Percentiles rank a stretch among this genome's conserved stretches.
phyloP scores from a whole-genome alignment of 371 early-diverging fungal genomes.

The Gilbertella persicaria region DNA sequence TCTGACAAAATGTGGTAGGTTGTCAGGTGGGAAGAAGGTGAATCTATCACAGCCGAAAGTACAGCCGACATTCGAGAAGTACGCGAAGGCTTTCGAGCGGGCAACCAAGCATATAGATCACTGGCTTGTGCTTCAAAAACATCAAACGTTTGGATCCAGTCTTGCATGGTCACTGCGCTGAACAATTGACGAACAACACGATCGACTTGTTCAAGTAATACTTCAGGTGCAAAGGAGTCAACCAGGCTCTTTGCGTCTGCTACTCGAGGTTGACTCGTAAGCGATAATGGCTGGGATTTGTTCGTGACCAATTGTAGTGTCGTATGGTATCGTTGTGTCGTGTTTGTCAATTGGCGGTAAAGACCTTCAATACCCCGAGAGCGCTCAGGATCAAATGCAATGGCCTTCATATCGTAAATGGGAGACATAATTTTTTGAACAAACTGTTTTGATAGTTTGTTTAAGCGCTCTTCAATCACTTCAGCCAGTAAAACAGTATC shows the following conservation, averaged over 20 bases:
- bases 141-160: conserved; percentile 75
- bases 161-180: conserved; percentile 63
- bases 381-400: conserved; percentile 30
- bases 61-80: conserved; percentile 44
- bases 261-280: conserved; percentile 15
- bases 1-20: conserved; percentile 32
- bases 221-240: conserved; percentile 29
- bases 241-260: conserved; percentile 18
- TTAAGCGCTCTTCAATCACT: conserved; percentile 22
- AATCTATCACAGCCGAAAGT: conserved; percentile 28
- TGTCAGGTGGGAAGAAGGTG: conserved; percentile 30
- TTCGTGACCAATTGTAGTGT: conserved; percentile 19
- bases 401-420: conserved; percentile 41
- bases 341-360: conserved; percentile 32
- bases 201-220: conserved; percentile 41
- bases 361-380: conserved; percentile 28
- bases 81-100: conserved; percentile 54
- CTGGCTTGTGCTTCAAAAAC: conserved; percentile 72
- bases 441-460: conserved; percentile 22
- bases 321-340: conserved; percentile 19
- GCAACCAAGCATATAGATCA: conserved; percentile 74
- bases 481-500: conserved; percentile 7
- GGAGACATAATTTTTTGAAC: conserved; percentile 33
- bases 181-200: conserved; percentile 44
- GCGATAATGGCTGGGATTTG: conserved; percentile 27